A percentile compares a stretch with the other conserved stretches of the same genome.
These are phyloP conservation scores for Zelonia costaricensis DNA, from an alignment of 208 protist species.

Conservation along the genomic window DNA sequence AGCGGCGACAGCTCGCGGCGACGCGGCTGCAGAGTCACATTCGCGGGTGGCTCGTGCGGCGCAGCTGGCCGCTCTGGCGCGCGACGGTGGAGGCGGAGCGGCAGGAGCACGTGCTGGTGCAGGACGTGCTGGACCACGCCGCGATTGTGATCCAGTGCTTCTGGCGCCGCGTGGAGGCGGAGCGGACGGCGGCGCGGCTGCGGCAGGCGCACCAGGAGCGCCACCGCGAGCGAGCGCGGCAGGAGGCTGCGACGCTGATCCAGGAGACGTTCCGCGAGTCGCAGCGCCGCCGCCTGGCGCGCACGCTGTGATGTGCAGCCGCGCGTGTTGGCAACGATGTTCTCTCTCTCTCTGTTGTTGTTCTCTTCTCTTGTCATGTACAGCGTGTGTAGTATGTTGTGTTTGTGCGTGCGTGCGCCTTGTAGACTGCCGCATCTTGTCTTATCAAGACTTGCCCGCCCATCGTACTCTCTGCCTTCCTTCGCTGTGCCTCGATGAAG, in stretches of 20 bases:
- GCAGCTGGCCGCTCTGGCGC: conserved; percentile 46
- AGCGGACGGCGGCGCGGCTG: conserved; percentile 21
- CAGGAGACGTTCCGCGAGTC: conserved; percentile 62
- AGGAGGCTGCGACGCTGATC: conserved; percentile 73
- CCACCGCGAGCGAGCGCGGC: conserved; percentile 24
- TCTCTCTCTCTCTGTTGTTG: neutral
- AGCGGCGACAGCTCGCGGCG: conserved; percentile 44
- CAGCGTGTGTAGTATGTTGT: neutral
- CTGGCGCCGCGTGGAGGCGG: conserved; percentile 59
- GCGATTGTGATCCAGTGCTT: conserved; percentile 74
- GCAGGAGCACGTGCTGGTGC: conserved; percentile 34
- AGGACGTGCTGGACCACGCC: conserved; percentile 62
- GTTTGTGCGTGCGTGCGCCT: neutral
- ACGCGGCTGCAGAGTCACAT: conserved; percentile 65
- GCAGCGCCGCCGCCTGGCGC: conserved; percentile 10
- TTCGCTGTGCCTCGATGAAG: too few relatives aligned
- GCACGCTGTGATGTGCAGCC: neutral
- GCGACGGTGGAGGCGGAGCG: conserved; percentile 27
- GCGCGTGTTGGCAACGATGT: neutral
- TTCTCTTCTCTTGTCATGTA: neutral
- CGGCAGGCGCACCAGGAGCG: conserved; percentile 15
- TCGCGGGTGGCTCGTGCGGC: conserved; percentile 69
- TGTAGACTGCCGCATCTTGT: neutral
- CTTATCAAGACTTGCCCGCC: neutral
- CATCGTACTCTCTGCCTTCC: neutral